phyloP scores from a whole-genome alignment of 2,329 filamentous ascomycete species.

The Verticillium isaacii region DNA sequence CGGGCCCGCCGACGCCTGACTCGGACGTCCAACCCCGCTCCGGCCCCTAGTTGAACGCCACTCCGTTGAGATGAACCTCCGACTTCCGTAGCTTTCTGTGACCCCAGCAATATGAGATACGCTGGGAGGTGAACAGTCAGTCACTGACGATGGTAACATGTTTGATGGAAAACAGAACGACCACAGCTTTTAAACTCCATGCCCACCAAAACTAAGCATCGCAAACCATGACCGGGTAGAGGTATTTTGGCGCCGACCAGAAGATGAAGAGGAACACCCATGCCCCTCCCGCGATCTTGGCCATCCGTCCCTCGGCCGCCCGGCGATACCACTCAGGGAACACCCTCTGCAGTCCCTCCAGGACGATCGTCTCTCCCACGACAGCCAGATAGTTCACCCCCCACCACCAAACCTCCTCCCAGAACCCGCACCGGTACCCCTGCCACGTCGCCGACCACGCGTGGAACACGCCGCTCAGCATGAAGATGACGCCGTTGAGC shows the following conservation, averaged over 20 bases:
- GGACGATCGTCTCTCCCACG: slow-evolving; percentile 3
- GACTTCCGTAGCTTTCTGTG: background rate
- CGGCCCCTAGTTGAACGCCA: background rate
- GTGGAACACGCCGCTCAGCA: slow-evolving; percentile 8
- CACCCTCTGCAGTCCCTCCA: background rate
- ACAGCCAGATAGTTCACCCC: slow-evolving; percentile 4
- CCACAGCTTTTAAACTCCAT: background rate
- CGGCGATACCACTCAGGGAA: slow-evolving; percentile 3
- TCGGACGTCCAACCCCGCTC: background rate
- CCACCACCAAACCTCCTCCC: slow-evolving; percentile 8
- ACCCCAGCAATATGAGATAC: background rate
- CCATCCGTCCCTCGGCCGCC: background rate
- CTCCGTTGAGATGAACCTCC: background rate
- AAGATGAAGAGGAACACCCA: slow-evolving; percentile 8
- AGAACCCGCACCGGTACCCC: slow-evolving; percentile 5
- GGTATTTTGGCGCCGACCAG: slow-evolving; percentile 5
- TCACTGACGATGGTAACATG: no score
- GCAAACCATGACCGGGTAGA: background rate
- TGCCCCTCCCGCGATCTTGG: slow-evolving; percentile 2
- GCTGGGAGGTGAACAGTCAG: no score
- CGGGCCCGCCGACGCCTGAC: background rate
- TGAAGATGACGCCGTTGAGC: slow-evolving; percentile 10
- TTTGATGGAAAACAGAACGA: no score
- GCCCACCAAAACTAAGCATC: background rate
- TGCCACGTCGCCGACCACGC: slow-evolving; percentile 1